phyloP scores from a whole-genome alignment of 306 rosid species.

The Herpetospermum pedunculosum region DNA sequence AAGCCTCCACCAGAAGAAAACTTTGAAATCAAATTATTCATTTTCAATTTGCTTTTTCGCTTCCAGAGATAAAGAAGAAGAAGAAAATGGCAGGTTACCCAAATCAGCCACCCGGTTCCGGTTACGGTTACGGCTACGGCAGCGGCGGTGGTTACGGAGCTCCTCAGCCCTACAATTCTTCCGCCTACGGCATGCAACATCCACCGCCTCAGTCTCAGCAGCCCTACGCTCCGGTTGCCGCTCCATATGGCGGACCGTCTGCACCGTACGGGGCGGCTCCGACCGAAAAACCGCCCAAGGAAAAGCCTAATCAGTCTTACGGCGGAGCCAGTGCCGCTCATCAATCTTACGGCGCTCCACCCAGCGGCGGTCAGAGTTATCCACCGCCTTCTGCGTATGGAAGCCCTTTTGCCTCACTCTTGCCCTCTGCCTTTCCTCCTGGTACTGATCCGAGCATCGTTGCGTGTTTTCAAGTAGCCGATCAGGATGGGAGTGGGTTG shows the following conservation, averaged over 20 bases:
- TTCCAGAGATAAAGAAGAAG: too few species aligned
- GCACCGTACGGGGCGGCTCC: constrained; percentile 6
- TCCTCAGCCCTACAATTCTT: constrained; percentile 11
- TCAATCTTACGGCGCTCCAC: neutral
- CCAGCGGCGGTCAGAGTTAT: constrained; percentile 14
- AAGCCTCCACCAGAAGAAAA: too few species aligned
- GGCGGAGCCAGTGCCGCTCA: constrained; percentile 1
- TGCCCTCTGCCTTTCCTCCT: constrained; percentile 82
- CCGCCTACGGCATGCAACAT: constrained; percentile 7
- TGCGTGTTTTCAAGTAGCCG: constrained; percentile 81
- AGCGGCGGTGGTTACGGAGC: constrained; percentile 12
- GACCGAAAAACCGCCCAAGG: constrained; percentile 29
- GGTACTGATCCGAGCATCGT: constrained; percentile 78
- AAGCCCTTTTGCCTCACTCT: constrained; percentile 51
- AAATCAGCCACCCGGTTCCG: constrained; percentile 27
- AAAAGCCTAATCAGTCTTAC: constrained; percentile 16
- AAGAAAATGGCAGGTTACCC: constrained; percentile 48
- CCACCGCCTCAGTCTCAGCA: constrained; percentile 10
- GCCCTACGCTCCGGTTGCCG: constrained; percentile 10
- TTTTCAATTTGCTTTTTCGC: too few species aligned
- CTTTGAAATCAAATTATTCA: too few species aligned
- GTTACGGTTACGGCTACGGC: constrained; percentile 20
- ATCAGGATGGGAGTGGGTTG: constrained; percentile 82
- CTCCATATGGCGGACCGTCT: constrained; percentile 16
- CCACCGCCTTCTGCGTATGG: constrained; percentile 32